phyloP scores from a whole-genome alignment of 768 basidiomycete genomes.

The Pholiota conissans region DNA sequence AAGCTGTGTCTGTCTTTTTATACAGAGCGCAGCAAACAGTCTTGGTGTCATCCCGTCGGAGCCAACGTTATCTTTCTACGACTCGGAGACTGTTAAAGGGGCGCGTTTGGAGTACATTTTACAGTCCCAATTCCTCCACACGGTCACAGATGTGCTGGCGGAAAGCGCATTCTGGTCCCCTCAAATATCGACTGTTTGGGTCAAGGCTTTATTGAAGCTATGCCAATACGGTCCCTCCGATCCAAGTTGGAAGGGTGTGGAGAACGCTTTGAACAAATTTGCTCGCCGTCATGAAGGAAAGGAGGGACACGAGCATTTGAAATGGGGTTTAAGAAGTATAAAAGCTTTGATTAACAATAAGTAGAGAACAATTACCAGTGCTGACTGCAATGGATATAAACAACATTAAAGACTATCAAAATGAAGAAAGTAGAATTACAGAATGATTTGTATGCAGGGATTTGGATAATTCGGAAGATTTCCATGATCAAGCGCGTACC shows the following conservation, averaged over 20 bases:
- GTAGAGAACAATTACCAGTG: not conserved
- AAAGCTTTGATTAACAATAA: not conserved
- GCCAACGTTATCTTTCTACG: too few species aligned
- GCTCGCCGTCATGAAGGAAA: not conserved
- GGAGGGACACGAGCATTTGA: not conserved
- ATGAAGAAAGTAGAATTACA: not conserved
- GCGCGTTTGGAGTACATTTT: not conserved
- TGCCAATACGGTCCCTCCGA: not conserved
- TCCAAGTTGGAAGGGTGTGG: not conserved
- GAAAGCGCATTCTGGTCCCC: not conserved
- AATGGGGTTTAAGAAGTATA: not conserved
- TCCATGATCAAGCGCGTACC: not conserved
- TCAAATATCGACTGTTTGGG: not conserved
- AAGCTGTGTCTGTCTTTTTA: conserved; percentile 33
- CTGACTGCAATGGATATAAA: too few species aligned
- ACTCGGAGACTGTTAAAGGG: not conserved
- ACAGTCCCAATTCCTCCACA: not conserved
- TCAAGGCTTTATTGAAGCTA: not conserved
- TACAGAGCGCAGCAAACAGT: conserved; percentile 23
- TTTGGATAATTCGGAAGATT: too few species aligned
- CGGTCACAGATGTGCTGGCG: not conserved
- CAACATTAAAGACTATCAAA: not conserved
- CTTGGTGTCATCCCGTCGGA: too few species aligned
- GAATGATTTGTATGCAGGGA: too few species aligned
- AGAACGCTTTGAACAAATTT: not conserved